Evolutionary conservation across 2,329 filamentous ascomycete species (phyloP).

Genomic region (Sporothrix globosa): DNA sequence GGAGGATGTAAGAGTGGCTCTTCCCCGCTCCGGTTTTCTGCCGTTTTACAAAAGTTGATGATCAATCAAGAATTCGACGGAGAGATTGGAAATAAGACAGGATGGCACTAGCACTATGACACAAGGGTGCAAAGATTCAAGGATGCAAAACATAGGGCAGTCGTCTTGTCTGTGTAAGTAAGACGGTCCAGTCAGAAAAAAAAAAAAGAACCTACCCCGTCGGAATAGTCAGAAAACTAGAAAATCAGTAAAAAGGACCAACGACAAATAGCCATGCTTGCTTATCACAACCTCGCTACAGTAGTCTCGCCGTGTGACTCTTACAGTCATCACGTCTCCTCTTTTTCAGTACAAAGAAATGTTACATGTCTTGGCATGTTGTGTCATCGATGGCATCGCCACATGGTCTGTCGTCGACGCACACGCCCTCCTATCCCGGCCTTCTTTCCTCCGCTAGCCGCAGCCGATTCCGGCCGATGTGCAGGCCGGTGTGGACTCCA

Average conservation of each 20-base stretch:
- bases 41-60: slow-evolving; percentile 13
- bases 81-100: slow-evolving; percentile 2
- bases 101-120: too few species aligned
- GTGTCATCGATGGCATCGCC: background rate
- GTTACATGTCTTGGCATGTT: background rate
- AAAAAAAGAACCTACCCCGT: background rate
- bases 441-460: background rate
- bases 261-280: background rate
- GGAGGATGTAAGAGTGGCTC: too few species aligned
- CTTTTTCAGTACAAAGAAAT: background rate
- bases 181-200: background rate
- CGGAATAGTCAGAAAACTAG: background rate
- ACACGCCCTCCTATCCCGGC: background rate
- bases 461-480: slow-evolving; percentile 19
- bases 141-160: too few species aligned
- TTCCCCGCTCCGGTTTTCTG: background rate
- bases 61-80: slow-evolving; percentile 15
- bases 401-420: background rate
- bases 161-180: too few species aligned
- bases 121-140: background rate
- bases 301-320: slow-evolving; percentile 18
- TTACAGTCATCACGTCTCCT: background rate
- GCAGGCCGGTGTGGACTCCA: slow-evolving; percentile 3
- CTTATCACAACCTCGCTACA: background rate
- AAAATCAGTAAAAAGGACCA: background rate